A percentile compares a stretch with the other conserved stretches of the same genome.
phyloP scores from a whole-genome alignment of 2,329 filamentous ascomycete genomes.

The Bipolaris oryzae region DNA sequence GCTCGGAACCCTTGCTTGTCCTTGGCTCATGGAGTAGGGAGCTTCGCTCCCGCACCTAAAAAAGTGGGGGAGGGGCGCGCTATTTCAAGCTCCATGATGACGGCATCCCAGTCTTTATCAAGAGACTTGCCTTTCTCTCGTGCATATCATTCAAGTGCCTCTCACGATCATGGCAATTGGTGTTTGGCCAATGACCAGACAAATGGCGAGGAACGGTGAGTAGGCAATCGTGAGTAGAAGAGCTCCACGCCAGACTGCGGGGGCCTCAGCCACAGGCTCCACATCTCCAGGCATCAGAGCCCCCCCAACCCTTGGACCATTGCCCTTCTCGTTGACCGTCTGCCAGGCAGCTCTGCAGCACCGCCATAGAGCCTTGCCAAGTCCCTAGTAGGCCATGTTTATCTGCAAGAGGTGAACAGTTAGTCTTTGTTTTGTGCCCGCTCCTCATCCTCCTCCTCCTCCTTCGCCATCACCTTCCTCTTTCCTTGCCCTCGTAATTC shows the following conservation, averaged over 20 bases:
- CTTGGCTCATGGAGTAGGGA: slow-evolving; percentile 4
- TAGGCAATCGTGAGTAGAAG: not conserved
- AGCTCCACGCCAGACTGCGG: not conserved
- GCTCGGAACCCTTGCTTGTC: slow-evolving; percentile 15
- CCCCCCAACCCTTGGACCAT: slow-evolving; percentile 11
- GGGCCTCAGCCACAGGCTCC: slow-evolving; percentile 19
- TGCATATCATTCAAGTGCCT: not conserved
- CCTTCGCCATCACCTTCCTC: no score
- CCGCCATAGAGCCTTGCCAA: slow-evolving; percentile 16
- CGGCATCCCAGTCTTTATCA: slow-evolving; percentile 2
- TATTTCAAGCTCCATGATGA: slow-evolving; percentile 5
- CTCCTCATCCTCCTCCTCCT: slow-evolving; percentile 5
- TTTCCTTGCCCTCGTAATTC: no score
- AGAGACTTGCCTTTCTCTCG: not conserved
- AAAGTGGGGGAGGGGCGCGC: slow-evolving; percentile 26
- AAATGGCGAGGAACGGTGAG: not conserved
- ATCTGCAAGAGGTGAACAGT: slow-evolving; percentile 3
- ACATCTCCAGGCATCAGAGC: slow-evolving; percentile 28
- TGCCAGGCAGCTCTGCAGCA: slow-evolving; percentile 20
- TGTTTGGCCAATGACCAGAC: not conserved
- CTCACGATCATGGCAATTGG: not conserved
- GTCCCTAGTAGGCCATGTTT: slow-evolving; percentile 7
- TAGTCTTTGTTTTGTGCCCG: not conserved
- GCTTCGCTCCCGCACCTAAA: slow-evolving; percentile 11
- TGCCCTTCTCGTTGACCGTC: slow-evolving; percentile 9